Evolutionary conservation across 2,329 filamentous ascomycete species (phyloP).

Genomic region (Aspergillus calidoustus): DNA sequence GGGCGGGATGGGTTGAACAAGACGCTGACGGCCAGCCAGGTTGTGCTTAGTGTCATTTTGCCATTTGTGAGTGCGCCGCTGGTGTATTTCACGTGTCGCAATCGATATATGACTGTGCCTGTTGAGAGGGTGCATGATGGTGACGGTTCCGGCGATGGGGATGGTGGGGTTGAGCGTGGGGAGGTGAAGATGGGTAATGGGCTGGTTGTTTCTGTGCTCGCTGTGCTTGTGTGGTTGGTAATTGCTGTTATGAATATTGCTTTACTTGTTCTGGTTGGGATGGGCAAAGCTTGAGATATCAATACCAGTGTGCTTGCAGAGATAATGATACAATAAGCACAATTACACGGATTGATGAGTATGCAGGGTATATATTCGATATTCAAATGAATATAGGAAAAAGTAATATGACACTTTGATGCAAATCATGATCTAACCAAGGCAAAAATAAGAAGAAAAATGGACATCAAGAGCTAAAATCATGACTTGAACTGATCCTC

Average conservation of each 20-base stretch:
- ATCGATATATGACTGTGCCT: conserved; percentile 77
- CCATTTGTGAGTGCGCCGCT: conserved; percentile 83
- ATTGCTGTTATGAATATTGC: conserved; percentile 82
- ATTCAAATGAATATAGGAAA: background rate
- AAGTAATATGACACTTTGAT: background rate
- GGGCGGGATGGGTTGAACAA: conserved; percentile 71
- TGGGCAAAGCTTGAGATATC: conserved; percentile 53
- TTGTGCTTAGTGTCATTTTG: conserved; percentile 76
- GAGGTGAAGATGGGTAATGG: conserved; percentile 71
- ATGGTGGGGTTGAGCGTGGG: conserved; percentile 25
- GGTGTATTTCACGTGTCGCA: conserved; percentile 81
- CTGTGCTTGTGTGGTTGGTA: conserved; percentile 70
- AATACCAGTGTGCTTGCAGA: conserved; percentile 1
- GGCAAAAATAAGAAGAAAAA: conserved; percentile 7
- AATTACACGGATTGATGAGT: background rate
- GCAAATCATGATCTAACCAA: background rate
- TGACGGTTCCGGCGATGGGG: conserved; percentile 22
- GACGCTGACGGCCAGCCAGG: conserved; percentile 77
- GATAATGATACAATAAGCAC: background rate
- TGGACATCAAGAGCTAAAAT: conserved; percentile 12
- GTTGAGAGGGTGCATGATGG: conserved; percentile 46
- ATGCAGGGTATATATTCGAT: background rate
- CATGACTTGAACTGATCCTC: conserved; percentile 87
- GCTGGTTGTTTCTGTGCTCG: conserved; percentile 65
- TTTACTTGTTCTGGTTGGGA: conserved; percentile 66